Percentiles rank a stretch among this genome's conserved stretches.
These are phyloP conservation scores for Dissophora ornata DNA, from an alignment of 192 early-diverging fungal genomes.

Conservation along the genomic window DNA sequence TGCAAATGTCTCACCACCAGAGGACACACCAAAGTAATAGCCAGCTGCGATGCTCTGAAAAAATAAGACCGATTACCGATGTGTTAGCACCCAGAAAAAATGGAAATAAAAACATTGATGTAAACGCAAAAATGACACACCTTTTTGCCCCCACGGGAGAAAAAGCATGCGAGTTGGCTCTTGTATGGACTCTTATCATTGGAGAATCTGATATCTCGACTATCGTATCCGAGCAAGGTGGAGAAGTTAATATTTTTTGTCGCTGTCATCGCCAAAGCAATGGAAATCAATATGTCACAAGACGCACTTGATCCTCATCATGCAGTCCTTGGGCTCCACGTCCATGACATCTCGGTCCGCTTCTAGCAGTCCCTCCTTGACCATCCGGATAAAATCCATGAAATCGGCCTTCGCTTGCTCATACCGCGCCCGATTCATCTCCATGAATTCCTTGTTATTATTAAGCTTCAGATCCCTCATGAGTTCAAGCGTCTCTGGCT, in stretches of 20 bases:
- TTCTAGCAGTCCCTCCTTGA: slow-evolving; percentile 54
- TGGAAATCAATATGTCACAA: neutral
- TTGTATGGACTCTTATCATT: slow-evolving; percentile 70
- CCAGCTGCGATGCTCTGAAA: slow-evolving; percentile 54
- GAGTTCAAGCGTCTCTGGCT: slow-evolving; percentile 61
- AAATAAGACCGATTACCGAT: neutral
- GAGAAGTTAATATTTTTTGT: no score
- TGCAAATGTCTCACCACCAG: slow-evolving; percentile 53
- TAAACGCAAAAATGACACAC: neutral
- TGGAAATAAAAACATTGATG: no score
- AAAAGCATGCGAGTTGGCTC: slow-evolving; percentile 54
- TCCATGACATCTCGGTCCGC: slow-evolving; percentile 58
- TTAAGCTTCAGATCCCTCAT: slow-evolving; percentile 59
- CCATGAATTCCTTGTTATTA: slow-evolving; percentile 64
- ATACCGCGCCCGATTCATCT: slow-evolving; percentile 51
- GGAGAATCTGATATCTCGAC: slow-evolving; percentile 70
- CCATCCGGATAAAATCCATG: slow-evolving; percentile 57
- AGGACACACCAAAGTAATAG: slow-evolving; percentile 62
- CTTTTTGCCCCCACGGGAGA: slow-evolving; percentile 61
- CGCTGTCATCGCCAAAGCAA: no score
- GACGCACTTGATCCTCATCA: slow-evolving; percentile 61
- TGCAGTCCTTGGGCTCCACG: slow-evolving; percentile 56
- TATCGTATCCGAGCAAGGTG: no score
- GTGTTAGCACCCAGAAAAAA: no score
- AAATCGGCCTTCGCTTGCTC: slow-evolving; percentile 55